Evolutionary conservation across 805 yeast genomes (phyloP).

Genomic region (Isabelozyma rhagii): DNA sequence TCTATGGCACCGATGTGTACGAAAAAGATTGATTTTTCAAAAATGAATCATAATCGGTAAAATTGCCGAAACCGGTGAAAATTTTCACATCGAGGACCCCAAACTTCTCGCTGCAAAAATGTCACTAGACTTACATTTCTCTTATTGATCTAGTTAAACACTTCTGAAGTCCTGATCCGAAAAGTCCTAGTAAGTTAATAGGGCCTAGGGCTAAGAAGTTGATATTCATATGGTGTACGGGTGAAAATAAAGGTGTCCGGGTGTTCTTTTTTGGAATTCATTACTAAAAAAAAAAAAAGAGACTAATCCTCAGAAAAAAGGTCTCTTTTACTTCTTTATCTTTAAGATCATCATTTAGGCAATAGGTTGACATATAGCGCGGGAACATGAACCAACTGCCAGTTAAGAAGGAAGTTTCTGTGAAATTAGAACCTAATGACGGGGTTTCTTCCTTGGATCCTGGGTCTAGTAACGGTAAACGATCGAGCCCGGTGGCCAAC

Average conservation of each 20-base stretch:
- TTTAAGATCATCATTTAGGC: neutral
- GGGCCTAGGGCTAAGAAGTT: too few species aligned
- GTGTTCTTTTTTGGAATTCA: too few species aligned
- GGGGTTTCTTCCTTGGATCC: neutral
- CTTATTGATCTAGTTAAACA: too few species aligned
- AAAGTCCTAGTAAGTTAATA: too few species aligned
- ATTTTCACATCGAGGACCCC: neutral
- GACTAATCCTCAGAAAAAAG: neutral
- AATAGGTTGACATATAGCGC: neutral
- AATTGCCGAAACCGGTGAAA: neutral
- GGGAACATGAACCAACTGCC: slow-evolving; percentile 23
- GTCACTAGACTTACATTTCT: neutral
- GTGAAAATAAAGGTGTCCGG: too few species aligned
- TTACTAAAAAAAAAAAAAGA: neutral
- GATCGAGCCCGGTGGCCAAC: neutral
- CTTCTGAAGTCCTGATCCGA: too few species aligned
- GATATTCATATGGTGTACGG: too few species aligned
- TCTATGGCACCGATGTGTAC: too few species aligned
- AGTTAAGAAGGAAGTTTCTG: slow-evolving; percentile 23
- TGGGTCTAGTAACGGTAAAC: neutral
- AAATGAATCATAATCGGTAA: neutral
- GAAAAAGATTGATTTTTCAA: too few species aligned
- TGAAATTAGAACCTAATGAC: slow-evolving; percentile 19
- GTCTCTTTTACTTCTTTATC: neutral
- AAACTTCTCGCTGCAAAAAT: too few species aligned